Evolutionary conservation across 2,329 filamentous ascomycete species (phyloP), one percentile per base, ranked within the genome.

Genomic region (Remersonia thermophila): DNA sequence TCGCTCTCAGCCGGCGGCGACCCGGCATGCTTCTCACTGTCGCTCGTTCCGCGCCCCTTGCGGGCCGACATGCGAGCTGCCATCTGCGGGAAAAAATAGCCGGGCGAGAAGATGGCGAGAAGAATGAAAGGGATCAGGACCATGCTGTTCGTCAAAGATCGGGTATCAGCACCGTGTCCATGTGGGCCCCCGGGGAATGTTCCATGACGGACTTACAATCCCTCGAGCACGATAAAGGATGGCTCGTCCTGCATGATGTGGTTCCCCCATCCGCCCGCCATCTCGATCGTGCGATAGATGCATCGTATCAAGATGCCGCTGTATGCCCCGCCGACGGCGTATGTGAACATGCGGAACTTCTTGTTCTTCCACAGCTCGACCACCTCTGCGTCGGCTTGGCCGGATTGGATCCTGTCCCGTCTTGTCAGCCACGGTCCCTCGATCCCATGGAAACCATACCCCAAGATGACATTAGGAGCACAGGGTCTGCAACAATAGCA

Each of bases 251-350:
- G 70, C 72, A 79, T 78, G 51, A 78, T 70, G 12, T 61, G 50
- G 55, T 74, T 77, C 8, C 69, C 70, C 73, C 73, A 80, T 14
- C 75, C 74, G 17, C 71, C 70, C 2, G 69, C 66, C 71, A 79
- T 76, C 51, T 79, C 74, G 1, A 67, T 69, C 36, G 78, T 69
- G 65, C 69, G 64, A 52, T 73, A 73, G 32, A 72, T 64, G 50
- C 69, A 73, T 26, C 69, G 58, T n/a, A 64, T 56, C 39, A 71
- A 48, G 36, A 72, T 64, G 31, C 56, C 55, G 0, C 47, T 20
- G 36, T 66, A 73, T 2, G 69, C 68, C 4, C 51, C 59, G 0
- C 51, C 39, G 3, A 70, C 61, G n/a, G 61, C 65, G 16, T 49
- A 54, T n/a, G 48, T 45, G 46, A 72, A 72, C 14, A 48, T 41